A percentile compares a stretch with the other conserved stretches of the same genome.
phyloP scores from a whole-genome alignment of 2,329 filamentous ascomycete genomes.

The Alternaria tenuissima region DNA sequence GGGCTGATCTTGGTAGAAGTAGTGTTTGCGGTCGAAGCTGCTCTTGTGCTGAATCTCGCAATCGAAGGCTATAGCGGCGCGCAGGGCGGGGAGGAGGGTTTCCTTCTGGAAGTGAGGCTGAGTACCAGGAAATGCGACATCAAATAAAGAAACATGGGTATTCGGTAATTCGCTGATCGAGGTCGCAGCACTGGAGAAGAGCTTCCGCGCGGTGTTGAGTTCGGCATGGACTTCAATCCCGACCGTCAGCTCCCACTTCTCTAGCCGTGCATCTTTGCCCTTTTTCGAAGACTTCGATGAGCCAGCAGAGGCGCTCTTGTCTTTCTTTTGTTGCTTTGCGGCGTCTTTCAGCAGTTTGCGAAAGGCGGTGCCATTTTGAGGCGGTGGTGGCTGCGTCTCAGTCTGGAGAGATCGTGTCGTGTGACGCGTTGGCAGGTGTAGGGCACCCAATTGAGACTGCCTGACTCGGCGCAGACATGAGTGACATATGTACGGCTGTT shows the following conservation, averaged over 20 bases:
- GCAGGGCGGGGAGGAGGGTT: slow-evolving; percentile 85
- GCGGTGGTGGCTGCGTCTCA: slow-evolving; percentile 18
- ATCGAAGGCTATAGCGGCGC: slow-evolving; percentile 83
- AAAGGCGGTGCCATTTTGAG: slow-evolving; percentile 44
- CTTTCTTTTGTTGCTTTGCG: slow-evolving; percentile 44
- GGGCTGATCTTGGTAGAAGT: slow-evolving; percentile 99
- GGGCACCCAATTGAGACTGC: slow-evolving; percentile 25
- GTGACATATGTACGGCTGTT: slow-evolving; percentile 40
- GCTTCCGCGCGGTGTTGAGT: slow-evolving; percentile 85
- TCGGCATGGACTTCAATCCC: slow-evolving; percentile 98
- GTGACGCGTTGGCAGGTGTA: neutral
- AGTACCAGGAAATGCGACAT: slow-evolving; percentile 86
- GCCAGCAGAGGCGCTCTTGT: slow-evolving; percentile 16
- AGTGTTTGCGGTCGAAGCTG: slow-evolving; percentile 95
- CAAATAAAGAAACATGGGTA: slow-evolving; percentile 86
- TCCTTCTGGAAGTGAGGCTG: slow-evolving; percentile 86
- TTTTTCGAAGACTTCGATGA: slow-evolving; percentile 19
- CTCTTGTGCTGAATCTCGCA: slow-evolving; percentile 81
- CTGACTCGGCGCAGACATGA: slow-evolving; percentile 35
- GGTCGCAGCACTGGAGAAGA: slow-evolving; percentile 75
- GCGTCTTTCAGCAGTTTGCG: slow-evolving; percentile 51
- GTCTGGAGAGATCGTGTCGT: slow-evolving; percentile 36
- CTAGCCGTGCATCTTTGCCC: slow-evolving; percentile 34
- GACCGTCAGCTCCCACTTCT: slow-evolving; percentile 90
- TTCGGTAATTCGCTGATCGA: slow-evolving; percentile 73